Base-by-base conservation (phyloP, 2,329 filamentous ascomycete genomes). In the Nemania sp. region DNA sequence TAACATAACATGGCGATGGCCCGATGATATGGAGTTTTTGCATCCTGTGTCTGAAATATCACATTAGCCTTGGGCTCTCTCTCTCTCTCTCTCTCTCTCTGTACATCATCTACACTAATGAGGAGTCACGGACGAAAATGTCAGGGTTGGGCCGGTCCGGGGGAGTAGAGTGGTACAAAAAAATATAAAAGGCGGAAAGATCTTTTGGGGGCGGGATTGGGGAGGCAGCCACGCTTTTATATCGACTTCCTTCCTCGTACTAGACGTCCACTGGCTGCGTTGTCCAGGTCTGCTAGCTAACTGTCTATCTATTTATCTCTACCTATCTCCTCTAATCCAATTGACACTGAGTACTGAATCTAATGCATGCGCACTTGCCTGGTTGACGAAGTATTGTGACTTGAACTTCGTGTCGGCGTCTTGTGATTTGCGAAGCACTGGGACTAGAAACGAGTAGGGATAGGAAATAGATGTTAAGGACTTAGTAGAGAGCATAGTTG, bases 61-160 rank as follows among this genome's bases (percentile, higher is more conserved):
- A 7, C 50, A 45, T 60, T 52, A 42, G 57, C 52, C 54, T 34
- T 56, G 49, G 47, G 69, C 62, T 70, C 63, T n/a, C n/a, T n/a
- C n/a, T n/a, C n/a, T n/a, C n/a, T n/a, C n/a, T n/a, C n/a, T n/a
- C n/a, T n/a, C n/a, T n/a, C n/a, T n/a, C n/a, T 70, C 59, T 70
- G 66, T 70, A 69, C 61, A 69, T 62, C 66, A 68, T 64, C 54
- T 59, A 58, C 32, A 68, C 50, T 70, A 70, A 69, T 70, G 69
- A 71, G 59, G 67, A 66, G 65, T 68, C 59, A 57, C 47, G 63
- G 64, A 59, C 52, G 64, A 67, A n/a, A 65, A 60, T 55, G 53
- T 60, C 39, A 57, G 65, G 57, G 57, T 65, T 57, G 60, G 52
- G 63, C 58, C 11, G 35, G 11, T 13, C 12, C 4, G 12, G 11